phyloP scores from a whole-genome alignment of 768 basidiomycete genomes.

The Mycena haematopus region DNA sequence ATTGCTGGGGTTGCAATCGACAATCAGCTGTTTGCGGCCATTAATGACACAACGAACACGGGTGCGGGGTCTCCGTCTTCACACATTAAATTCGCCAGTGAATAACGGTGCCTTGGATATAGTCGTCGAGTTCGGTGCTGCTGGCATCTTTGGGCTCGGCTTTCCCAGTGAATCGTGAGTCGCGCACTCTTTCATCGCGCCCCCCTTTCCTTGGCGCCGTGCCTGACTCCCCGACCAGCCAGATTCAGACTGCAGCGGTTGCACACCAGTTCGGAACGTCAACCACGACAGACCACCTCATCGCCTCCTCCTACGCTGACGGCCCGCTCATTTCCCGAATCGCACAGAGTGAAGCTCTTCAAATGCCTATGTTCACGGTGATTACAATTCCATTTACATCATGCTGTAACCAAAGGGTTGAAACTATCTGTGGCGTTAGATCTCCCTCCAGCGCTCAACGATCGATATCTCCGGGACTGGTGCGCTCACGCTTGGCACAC shows the following conservation, averaged over 20 bases:
- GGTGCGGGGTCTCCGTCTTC: constrained; percentile 1
- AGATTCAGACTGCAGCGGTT: constrained; percentile 44
- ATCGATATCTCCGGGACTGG: constrained; percentile 65
- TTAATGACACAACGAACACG: constrained; percentile 61
- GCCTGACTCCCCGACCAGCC: constrained; percentile 36
- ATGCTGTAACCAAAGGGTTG: neutral
- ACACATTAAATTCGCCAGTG: neutral
- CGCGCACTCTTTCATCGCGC: neutral
- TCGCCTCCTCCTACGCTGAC: constrained; percentile 43
- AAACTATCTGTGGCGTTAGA: constrained; percentile 31
- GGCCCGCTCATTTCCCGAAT: constrained; percentile 57
- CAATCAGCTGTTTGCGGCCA: constrained; percentile 61
- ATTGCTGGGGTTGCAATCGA: constrained; percentile 58
- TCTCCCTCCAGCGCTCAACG: constrained; percentile 64
- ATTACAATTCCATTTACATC: constrained; percentile 10
- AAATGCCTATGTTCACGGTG: constrained; percentile 58
- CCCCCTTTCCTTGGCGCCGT: neutral
- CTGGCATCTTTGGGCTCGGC: constrained; percentile 72
- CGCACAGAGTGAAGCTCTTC: constrained; percentile 47
- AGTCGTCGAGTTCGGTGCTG: constrained; percentile 58
- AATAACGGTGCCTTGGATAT: constrained; percentile 10
- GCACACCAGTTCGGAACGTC: constrained; percentile 31
- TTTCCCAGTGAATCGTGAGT: constrained; percentile 70
- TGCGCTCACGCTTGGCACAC: constrained; percentile 64
- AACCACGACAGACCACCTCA: constrained; percentile 43